A percentile compares a stretch with the other conserved stretches of the same genome.
Evolutionary conservation across 2,329 filamentous ascomycete species (phyloP).

Genomic region (Podosphaera xanthii): DNA sequence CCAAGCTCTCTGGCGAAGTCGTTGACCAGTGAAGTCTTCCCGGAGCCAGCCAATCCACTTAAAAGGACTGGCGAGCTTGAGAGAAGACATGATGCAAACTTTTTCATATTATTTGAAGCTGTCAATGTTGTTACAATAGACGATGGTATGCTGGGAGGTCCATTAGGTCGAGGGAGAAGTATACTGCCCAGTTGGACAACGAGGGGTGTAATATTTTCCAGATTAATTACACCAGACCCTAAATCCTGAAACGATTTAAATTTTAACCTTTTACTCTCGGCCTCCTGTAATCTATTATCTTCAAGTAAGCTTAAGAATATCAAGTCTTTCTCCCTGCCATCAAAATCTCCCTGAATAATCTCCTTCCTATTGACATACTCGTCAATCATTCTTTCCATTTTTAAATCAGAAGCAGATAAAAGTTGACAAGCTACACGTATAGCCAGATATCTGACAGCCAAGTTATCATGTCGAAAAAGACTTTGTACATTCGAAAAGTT

Average conservation of each 20-base stretch:
- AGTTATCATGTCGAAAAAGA: constrained; percentile 38
- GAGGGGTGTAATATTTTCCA: constrained; percentile 29
- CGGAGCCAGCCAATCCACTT: constrained; percentile 62
- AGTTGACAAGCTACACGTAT: constrained; percentile 61
- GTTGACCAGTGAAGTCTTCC: constrained; percentile 72
- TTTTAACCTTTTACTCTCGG: constrained; percentile 2
- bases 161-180: constrained; percentile 41
- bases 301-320: constrained; percentile 42
- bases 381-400: constrained; percentile 47
- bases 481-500: constrained; percentile 43
- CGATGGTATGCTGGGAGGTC: constrained; percentile 23
- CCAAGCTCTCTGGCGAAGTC: constrained; percentile 63
- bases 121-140: constrained; percentile 48
- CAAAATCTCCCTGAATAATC: constrained; percentile 46
- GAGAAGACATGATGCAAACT: constrained; percentile 44
- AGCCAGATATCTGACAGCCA: constrained; percentile 53
- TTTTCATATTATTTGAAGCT: constrained; percentile 46
- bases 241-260: not conserved
- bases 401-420: constrained; percentile 57
- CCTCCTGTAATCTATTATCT: constrained; percentile 18
- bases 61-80: constrained; percentile 51
- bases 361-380: constrained; percentile 38
- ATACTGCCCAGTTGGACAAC: constrained; percentile 43
- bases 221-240: not conserved
- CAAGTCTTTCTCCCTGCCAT: constrained; percentile 57